phyloP scores from a whole-genome alignment of 2,329 filamentous ascomycete genomes.

The Scedosporium minutisporum region DNA sequence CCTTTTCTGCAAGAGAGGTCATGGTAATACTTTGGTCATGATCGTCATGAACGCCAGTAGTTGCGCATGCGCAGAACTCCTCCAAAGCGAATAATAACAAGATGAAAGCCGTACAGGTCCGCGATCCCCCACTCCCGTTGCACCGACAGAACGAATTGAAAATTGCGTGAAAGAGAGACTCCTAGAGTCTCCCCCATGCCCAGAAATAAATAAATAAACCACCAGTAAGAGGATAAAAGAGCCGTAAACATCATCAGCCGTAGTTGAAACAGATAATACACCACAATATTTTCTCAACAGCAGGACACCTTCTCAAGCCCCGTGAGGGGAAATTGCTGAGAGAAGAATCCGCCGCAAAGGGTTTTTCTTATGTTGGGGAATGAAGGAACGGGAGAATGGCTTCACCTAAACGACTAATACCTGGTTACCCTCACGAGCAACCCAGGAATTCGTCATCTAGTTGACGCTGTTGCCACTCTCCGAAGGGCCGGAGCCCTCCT shows the following conservation, averaged over 20 bases:
- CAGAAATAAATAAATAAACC: background rate
- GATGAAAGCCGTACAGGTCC: background rate
- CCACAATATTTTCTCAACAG: background rate
- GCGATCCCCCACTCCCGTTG: background rate
- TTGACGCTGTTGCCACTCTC: slow-evolving; percentile 45
- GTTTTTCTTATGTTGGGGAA: background rate
- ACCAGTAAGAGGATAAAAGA: background rate
- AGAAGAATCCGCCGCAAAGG: background rate
- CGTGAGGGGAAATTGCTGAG: background rate
- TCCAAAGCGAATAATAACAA: background rate
- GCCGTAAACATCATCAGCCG: slow-evolving; percentile 2
- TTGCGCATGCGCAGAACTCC: background rate
- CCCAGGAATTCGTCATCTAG: background rate
- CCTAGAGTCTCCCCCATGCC: background rate
- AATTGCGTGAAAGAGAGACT: background rate
- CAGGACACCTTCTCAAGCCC: background rate
- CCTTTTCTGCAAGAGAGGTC: background rate
- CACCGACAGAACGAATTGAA: background rate
- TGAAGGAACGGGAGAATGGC: background rate
- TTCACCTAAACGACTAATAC: background rate
- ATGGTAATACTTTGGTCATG: slow-evolving; percentile 1
- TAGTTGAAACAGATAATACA: slow-evolving; percentile 2
- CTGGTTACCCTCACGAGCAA: background rate
- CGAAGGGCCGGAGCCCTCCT: slow-evolving; percentile 41
- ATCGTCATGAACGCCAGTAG: slow-evolving; percentile 1